These are phyloP conservation scores for Didymella exigua DNA, from an alignment of 2,329 filamentous ascomycete genomes.

Conservation along the genomic window DNA sequence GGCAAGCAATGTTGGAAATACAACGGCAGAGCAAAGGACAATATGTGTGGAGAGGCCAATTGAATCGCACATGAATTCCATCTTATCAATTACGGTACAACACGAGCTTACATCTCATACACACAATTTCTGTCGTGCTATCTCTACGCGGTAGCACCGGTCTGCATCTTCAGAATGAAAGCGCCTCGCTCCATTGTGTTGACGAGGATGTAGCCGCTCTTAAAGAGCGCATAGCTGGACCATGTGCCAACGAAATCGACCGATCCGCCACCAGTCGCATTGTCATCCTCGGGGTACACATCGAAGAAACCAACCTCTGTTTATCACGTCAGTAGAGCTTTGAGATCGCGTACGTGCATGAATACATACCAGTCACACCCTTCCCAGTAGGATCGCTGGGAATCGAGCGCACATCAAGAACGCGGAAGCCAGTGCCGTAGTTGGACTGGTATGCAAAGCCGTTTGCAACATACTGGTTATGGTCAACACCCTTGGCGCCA, in stretches of 20 bases:
- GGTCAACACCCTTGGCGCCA: conserved; percentile 50
- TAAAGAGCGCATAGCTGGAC: conserved; percentile 51
- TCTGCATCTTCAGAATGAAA: conserved; percentile 46
- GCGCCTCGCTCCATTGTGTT: conserved; percentile 51
- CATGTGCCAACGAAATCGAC: conserved; percentile 53
- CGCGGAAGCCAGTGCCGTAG: conserved; percentile 51
- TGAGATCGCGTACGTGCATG: background rate
- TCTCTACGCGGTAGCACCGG: conserved; percentile 22
- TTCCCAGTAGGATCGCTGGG: conserved; percentile 48
- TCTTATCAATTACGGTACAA: background rate
- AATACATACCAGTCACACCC: conserved; percentile 38
- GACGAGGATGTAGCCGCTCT: conserved; percentile 48
- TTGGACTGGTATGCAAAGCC: conserved; percentile 53
- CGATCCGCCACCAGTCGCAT: conserved; percentile 45
- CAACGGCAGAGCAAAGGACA: background rate
- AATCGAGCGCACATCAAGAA: conserved; percentile 52
- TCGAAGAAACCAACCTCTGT: conserved; percentile 25
- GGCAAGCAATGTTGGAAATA: background rate
- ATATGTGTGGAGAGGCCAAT: background rate
- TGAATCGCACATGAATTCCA: background rate
- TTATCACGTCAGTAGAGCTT: background rate
- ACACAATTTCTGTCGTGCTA: background rate
- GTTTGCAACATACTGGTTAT: conserved; percentile 56
- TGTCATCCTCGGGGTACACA: conserved; percentile 53
- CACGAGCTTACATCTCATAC: background rate